Base-by-base conservation (phyloP, 441 rosid species). In the Brassica balearica region DNA sequence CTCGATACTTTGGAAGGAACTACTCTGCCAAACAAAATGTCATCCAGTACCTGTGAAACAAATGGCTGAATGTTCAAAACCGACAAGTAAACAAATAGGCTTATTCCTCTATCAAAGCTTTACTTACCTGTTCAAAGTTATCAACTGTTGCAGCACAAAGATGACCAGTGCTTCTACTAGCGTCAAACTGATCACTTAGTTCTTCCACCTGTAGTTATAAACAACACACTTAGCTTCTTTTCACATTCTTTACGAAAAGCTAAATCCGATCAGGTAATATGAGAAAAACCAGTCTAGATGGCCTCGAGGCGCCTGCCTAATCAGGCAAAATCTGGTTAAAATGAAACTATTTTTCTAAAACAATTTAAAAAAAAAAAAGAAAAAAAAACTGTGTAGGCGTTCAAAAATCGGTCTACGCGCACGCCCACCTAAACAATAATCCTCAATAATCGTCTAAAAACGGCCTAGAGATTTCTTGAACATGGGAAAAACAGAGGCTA, bases 121-220 rank as follows among this genome's bases (percentile, higher is more conserved):
- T 15, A 7, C 86, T 82, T 86, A 92, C 99, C 73, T 86, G 92
- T 81, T 93, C 95, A 10, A 95, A 95, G 81, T 87, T 92, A 48
- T 90, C 80, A 71, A 90, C 85, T 20, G 88, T 95, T 69, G 96
- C 94, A 27, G 94, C 96, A 86, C 98, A 95, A 55, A 95, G 87
- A 76, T 88, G 88, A 67, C 98, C 98, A 7, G 91, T 88, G 82
- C 97, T 95, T 75, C 98, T 87, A 69, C 90, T 85, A 23, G 98
- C 99, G 76, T 91, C 98, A 83, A 92, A 95, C 74, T 86, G 93
- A 78, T 90, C 80, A 3, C 87, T 77, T 64, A 86, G 82, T 77
- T 84, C 79, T 76, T 88, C 93, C 68, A 92, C 94, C 99, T 95
- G 68, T 17, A 75, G 20, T 27, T 1, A 38, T 8, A 38, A 38